Evolutionary conservation across 176 grass and related monocot genomes (phyloP), one percentile per base, ranked within the genome.

Genomic region (Paspalum notatum): DNA sequence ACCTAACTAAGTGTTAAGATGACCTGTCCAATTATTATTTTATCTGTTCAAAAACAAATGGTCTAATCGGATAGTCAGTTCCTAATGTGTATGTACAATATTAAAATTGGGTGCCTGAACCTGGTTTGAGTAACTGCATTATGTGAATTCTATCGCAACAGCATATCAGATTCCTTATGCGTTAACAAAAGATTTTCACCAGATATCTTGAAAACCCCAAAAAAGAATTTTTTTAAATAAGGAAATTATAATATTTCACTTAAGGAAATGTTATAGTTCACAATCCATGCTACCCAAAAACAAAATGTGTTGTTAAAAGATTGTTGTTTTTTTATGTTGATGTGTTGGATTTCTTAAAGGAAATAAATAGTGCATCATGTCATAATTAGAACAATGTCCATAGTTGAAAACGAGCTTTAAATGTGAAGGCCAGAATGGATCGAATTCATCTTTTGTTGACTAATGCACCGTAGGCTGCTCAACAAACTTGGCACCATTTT

Each of bases 401-500:
- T n/a, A 53, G 11, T 47, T 66, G 5, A 18, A 41, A 16, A 12
- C 1, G 44, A 38, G 10, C 18, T 4, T 48, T 5, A 65, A 51
- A 9, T 71, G 53, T 68, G 25, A 68, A 84, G 25, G 42, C 25
- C 13, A 60, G 43, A 46, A n/a, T 55, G 21, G 25, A 62, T 11
- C 42, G 27, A 17, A 71, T 9, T 51, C 25, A 2, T 84, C 51
- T 58, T 37, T 57, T 37, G 20, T 66, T 80, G 50, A 58, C 20
- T 17, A 17, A 66, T 2, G 8, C 20, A 27, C 5, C 15, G 27
- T 18, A 50, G 40, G 20, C 20, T 82, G 71, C 20, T 71, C 0
- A 7, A 48, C 76, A 70, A 62, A 25, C n/a, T 55, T 18, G 37
- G 25, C 26, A n/a, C n/a, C 40, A 15, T 82, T 77, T 64, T 71